phyloP scores from a whole-genome alignment of 1,139 yeast species.

The Yamadazyma sp. region DNA sequence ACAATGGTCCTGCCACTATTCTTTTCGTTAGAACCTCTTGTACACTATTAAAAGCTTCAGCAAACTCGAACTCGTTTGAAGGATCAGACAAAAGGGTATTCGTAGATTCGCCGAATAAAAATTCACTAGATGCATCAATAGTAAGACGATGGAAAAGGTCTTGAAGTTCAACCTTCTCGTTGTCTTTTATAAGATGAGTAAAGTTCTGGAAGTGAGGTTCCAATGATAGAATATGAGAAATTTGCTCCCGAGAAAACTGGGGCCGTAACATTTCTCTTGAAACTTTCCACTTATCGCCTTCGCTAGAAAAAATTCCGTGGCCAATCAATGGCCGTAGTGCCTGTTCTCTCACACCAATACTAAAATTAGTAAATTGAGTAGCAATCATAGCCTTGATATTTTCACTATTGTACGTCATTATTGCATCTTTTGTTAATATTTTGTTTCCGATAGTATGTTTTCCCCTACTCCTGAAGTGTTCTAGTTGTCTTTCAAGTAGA shows the following conservation, averaged over 20 bases:
- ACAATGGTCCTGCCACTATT: conserved; percentile 29
- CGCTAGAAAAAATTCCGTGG: conserved; percentile 58
- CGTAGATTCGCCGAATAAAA: conserved; percentile 49
- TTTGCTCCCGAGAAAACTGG: conserved; percentile 56
- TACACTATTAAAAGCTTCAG: conserved; percentile 32
- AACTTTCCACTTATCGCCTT: conserved; percentile 58
- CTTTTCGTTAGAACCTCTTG: conserved; percentile 33
- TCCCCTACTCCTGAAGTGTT: conserved; percentile 3
- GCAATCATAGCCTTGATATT: conserved; percentile 38
- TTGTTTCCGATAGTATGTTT: conserved; percentile 9
- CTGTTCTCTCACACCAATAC: conserved; percentile 47
- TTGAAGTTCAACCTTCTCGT: conserved; percentile 33
- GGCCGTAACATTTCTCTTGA: conserved; percentile 58
- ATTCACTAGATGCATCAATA: conserved; percentile 52
- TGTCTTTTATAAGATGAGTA: conserved; percentile 28
- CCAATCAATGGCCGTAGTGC: conserved; percentile 49
- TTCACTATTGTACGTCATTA: conserved; percentile 29
- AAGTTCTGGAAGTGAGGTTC: conserved; percentile 47
- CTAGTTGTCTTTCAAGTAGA: conserved; percentile 10
- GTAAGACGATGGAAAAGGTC: conserved; percentile 42
- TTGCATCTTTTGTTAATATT: conserved; percentile 5
- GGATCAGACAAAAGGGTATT: conserved; percentile 23
- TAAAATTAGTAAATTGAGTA: conserved; percentile 51
- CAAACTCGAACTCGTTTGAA: conserved; percentile 31
- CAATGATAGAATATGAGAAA: conserved; percentile 46